Conservation (phyloP, 306 rosid genomes). For the Carpinus viminea region DNA sequence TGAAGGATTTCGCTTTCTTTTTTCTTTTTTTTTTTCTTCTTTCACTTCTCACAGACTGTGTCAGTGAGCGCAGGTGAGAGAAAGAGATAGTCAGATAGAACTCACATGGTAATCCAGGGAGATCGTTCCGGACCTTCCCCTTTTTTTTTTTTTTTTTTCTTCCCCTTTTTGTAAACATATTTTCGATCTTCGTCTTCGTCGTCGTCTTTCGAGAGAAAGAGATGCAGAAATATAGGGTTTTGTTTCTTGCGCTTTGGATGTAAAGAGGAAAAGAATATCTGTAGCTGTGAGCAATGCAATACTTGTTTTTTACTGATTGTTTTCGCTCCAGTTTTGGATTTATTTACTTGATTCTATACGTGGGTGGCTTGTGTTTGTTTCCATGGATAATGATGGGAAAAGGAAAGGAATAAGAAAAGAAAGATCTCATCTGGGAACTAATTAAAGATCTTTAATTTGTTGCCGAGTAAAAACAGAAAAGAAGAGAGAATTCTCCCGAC, state of each 20-base stretch:
- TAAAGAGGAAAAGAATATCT: constrained; percentile 29
- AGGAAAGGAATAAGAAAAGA: no score
- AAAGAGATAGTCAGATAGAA: background rate
- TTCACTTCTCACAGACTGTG: background rate
- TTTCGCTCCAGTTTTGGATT: background rate
- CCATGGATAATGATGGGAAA: constrained; percentile 19
- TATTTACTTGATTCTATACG: background rate
- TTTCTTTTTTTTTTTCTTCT: background rate
- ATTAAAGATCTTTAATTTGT: background rate
- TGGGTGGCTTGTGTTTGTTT: background rate
- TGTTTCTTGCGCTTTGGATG: constrained; percentile 35
- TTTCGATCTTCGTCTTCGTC: constrained; percentile 26
- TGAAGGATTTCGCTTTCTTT: background rate
- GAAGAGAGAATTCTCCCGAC: no score
- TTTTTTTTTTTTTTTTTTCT: background rate
- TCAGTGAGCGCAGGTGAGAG: background rate
- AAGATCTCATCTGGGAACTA: background rate
- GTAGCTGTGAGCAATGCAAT: constrained; percentile 16
- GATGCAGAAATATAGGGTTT: constrained; percentile 23
- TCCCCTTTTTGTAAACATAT: constrained; percentile 49
- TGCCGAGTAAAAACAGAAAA: background rate
- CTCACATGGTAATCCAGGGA: constrained; percentile 33
- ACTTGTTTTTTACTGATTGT: background rate
- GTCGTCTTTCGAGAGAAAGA: background rate
- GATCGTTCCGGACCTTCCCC: constrained; percentile 14